Evolutionary conservation across 768 basidiomycete species (phyloP).

Genomic region (Podaxis sp.): DNA sequence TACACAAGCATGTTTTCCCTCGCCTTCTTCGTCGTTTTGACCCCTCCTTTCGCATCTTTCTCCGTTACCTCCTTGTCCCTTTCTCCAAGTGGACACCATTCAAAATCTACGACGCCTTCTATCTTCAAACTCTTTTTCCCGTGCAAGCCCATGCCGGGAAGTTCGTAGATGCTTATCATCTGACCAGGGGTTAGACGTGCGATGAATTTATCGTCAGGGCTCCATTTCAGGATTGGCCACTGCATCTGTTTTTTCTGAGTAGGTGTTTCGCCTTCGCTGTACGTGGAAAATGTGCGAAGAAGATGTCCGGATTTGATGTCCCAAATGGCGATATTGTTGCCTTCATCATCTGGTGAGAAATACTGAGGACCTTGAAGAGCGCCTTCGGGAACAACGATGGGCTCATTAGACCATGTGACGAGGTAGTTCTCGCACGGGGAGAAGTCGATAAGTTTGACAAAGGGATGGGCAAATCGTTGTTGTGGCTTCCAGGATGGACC

Average conservation of each 20-base stretch:
- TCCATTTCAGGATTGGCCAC: constrained; percentile 98
- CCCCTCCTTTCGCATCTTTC: constrained; percentile 42
- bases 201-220: constrained; percentile 92
- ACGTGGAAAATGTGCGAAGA: constrained; percentile 84
- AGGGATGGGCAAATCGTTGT: constrained; percentile 91
- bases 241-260: constrained; percentile 77
- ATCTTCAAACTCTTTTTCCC: constrained; percentile 98
- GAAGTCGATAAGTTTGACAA: constrained; percentile 95
- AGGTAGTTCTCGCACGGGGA: constrained; percentile 96
- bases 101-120: constrained; percentile 96
- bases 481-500: constrained; percentile 87
- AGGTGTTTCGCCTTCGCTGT: constrained; percentile 54
- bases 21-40: constrained; percentile 56
- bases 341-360: constrained; percentile 93
- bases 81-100: constrained; percentile 95
- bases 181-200: constrained; percentile 86
- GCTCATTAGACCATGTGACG: constrained; percentile 96
- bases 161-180: constrained; percentile 95
- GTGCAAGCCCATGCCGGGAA: constrained; percentile 90
- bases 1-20: constrained; percentile 94
- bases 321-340: constrained; percentile 98
- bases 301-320: constrained; percentile 92
- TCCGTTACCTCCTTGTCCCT: constrained; percentile 77
- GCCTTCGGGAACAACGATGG: constrained; percentile 82
- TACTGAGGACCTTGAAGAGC: constrained; percentile 79